Conservation (phyloP, 2,329 filamentous ascomycete species). For the Arthrobotrys musiformis region DNA sequence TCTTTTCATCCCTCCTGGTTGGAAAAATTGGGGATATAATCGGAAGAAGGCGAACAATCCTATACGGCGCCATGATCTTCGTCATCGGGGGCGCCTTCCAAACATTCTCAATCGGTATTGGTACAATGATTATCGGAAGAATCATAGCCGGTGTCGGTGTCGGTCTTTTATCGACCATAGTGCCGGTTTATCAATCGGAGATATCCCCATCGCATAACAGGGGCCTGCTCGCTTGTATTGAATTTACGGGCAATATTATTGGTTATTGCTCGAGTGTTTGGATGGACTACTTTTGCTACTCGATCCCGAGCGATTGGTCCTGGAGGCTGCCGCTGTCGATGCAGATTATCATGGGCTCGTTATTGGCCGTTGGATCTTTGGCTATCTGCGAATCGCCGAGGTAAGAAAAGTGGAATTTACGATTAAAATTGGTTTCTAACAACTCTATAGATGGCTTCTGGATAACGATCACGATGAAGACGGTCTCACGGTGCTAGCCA, state of each 20-base stretch:
- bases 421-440: slow-evolving; percentile 16
- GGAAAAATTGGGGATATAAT: slow-evolving; percentile 92
- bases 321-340: slow-evolving; percentile 91
- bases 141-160: slow-evolving; percentile 87
- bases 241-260: slow-evolving; percentile 96
- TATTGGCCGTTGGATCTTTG: slow-evolving; percentile 85
- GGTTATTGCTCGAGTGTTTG: slow-evolving; percentile 97
- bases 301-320: slow-evolving; percentile 82
- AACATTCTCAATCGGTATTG: slow-evolving; percentile 81
- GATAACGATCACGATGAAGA: slow-evolving; percentile 99
- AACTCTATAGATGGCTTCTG: slow-evolving; percentile 81
- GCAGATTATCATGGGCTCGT: slow-evolving; percentile 92
- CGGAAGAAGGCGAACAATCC: slow-evolving; percentile 85
- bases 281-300: slow-evolving; percentile 98
- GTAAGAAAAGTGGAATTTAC: slow-evolving; percentile 65
- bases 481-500: slow-evolving; percentile 97
- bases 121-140: slow-evolving; percentile 86
- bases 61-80: slow-evolving; percentile 93
- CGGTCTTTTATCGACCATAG: slow-evolving; percentile 88
- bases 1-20: slow-evolving; percentile 86
- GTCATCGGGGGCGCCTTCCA: slow-evolving; percentile 84
- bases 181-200: slow-evolving; percentile 92
- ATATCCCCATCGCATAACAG: slow-evolving; percentile 96
- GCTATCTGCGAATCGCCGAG: slow-evolving; percentile 96
- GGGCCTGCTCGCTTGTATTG: slow-evolving; percentile 94